phyloP scores from a whole-genome alignment of 106 monocot species.

The Dioscorea alata region DNA sequence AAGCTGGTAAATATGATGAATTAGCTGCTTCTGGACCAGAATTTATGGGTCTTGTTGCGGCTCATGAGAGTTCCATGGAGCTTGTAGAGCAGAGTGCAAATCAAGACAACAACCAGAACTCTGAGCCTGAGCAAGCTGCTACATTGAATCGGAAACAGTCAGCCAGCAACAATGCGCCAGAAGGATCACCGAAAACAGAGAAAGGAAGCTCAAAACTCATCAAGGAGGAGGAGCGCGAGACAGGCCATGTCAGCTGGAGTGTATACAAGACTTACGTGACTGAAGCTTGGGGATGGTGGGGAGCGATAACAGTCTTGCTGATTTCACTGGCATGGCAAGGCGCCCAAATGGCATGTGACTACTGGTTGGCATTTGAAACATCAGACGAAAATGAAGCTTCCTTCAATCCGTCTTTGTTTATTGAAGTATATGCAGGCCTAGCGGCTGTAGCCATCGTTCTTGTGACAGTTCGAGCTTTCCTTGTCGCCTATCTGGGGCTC shows the following conservation, averaged over 20 bases:
- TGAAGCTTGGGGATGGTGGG: slow-evolving; percentile 74
- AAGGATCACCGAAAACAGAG: slow-evolving; percentile 14
- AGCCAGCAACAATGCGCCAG: slow-evolving; percentile 16
- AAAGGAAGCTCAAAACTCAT: slow-evolving; percentile 53
- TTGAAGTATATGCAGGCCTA: slow-evolving; percentile 34
- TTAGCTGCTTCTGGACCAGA: slow-evolving; percentile 48
- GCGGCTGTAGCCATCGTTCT: slow-evolving; percentile 22
- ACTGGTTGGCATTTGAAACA: slow-evolving; percentile 70
- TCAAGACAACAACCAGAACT: too few relatives aligned
- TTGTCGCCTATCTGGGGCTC: slow-evolving; percentile 32
- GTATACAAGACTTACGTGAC: slow-evolving; percentile 60
- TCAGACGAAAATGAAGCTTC: slow-evolving; percentile 32
- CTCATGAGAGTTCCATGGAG: slow-evolving; percentile 94
- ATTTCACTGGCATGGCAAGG: slow-evolving; percentile 44
- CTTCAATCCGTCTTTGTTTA: slow-evolving; percentile 28
- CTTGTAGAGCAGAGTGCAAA: slow-evolving; percentile 50
- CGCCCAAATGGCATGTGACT: slow-evolving; percentile 57
- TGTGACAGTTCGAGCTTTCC: slow-evolving; percentile 20
- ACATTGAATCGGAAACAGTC: slow-evolving; percentile 15
- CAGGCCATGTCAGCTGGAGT: slow-evolving; percentile 42
- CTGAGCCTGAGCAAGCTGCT: not conserved
- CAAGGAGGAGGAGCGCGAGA: slow-evolving; percentile 59
- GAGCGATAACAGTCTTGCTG: slow-evolving; percentile 23
- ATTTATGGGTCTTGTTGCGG: slow-evolving; percentile 76
- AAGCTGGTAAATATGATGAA: slow-evolving; percentile 80